Evolutionary conservation across 345 rosid species (phyloP).

Genomic region (Lumnitzera littorea): DNA sequence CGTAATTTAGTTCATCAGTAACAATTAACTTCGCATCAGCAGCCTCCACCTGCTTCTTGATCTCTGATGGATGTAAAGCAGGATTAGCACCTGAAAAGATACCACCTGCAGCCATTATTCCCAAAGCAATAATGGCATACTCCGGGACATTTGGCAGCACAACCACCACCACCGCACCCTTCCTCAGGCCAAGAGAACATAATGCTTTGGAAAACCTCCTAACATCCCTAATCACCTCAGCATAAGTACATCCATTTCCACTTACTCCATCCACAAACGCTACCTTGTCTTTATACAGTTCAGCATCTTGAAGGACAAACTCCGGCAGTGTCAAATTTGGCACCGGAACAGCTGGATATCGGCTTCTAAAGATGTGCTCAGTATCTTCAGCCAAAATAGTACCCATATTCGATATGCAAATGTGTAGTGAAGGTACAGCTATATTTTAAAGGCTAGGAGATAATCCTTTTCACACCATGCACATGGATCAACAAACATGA

Average conservation of each 20-base stretch:
- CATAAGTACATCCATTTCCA: slow-evolving; percentile 61
- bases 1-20: slow-evolving; percentile 49
- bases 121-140: slow-evolving; percentile 74
- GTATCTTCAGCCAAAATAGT: slow-evolving; percentile 3
- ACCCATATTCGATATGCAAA: slow-evolving; percentile 14
- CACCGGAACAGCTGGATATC: slow-evolving; percentile 47
- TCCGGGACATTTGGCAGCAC: slow-evolving; percentile 82
- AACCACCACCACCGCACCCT: slow-evolving; percentile 78
- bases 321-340: slow-evolving; percentile 71
- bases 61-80: slow-evolving; percentile 56
- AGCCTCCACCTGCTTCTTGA: slow-evolving; percentile 72
- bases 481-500: no score
- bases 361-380: slow-evolving; percentile 61
- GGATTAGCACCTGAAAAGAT: slow-evolving; percentile 95
- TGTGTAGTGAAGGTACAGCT: slow-evolving; percentile 9
- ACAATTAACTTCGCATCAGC: slow-evolving; percentile 81
- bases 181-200: slow-evolving; percentile 71
- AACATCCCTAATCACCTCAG: slow-evolving; percentile 57
- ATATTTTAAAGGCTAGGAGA: neutral
- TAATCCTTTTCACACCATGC: slow-evolving; percentile 3
- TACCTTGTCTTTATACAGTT: slow-evolving; percentile 53
- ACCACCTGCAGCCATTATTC: slow-evolving; percentile 87
- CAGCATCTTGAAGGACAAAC: slow-evolving; percentile 75
- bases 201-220: slow-evolving; percentile 70
- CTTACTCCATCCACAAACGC: slow-evolving; percentile 81